phyloP scores from a whole-genome alignment of 129 eudicot genomes.

The Chrysanthemum lavandulifolium region DNA sequence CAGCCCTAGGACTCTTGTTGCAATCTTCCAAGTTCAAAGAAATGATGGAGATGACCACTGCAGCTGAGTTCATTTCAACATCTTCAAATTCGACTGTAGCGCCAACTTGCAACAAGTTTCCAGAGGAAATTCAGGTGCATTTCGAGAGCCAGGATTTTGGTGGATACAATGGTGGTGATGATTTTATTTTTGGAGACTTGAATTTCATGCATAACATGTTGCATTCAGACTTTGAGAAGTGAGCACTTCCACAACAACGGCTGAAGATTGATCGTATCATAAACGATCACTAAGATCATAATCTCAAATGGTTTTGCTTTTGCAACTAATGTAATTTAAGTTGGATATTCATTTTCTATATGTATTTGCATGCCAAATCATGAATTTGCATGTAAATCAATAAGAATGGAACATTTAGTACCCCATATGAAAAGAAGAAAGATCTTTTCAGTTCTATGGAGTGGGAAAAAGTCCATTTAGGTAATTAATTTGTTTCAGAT shows the following conservation, averaged over 20 bases:
- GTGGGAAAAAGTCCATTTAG: constrained; percentile 40
- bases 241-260: constrained; percentile 5
- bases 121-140: constrained; percentile 52
- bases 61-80: constrained; percentile 48
- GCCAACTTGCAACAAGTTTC: constrained; percentile 40
- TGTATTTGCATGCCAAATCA: constrained; percentile 28
- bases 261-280: not conserved
- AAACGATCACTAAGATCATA: not conserved
- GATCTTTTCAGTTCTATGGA: constrained; percentile 3
- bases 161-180: constrained; percentile 52
- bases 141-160: constrained; percentile 49
- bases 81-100: constrained; percentile 29
- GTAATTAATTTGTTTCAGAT: constrained; percentile 19
- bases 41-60: constrained; percentile 84
- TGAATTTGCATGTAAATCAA: constrained; percentile 22
- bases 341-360: constrained; percentile 18
- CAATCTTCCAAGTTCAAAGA: constrained; percentile 86
- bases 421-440: constrained; percentile 15
- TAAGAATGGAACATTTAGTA: constrained; percentile 38
- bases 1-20: constrained; percentile 75
- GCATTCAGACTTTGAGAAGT: constrained; percentile 50
- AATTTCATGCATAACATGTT: constrained; percentile 61
- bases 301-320: not conserved
- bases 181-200: constrained; percentile 56
- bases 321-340: constrained; percentile 23